Evolutionary conservation across 164 flowering plant genomes (phyloP), one percentile per base, ranked within the genome.

Genomic region (Magnolia sinica): DNA sequence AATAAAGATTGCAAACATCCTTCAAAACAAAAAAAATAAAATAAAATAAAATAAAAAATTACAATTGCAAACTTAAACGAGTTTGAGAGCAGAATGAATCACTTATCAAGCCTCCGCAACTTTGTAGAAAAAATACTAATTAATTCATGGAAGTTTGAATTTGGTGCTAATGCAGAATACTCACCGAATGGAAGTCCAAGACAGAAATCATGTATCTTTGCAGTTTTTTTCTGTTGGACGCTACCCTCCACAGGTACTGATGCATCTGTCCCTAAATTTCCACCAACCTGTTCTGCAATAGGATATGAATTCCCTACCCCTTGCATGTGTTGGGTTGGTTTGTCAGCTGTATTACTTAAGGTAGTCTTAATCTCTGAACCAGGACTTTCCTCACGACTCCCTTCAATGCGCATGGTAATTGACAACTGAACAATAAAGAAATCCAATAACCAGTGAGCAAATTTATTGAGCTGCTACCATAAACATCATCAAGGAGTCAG

Each of bases 151-250:
- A 63, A 63, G 2, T 63, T 63, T 63, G 8, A 3, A 6, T 3
- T 66, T 27, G 10, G 18, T 13, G 16, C 61, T 55, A 16, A 55
- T 16, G 18, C 16, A 11, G 31, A 14, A 59, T 22, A 82, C 95
- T 81, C 76, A 91, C 98, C 98, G 79, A 85, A 94, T 1, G 98
- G 98, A 64, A 94, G 90, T 64, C 98, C 98, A 37, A 94, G 85
- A 82, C 98, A 94, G 74, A 94, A 94, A 78, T 94, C 98, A 81
- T 94, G 98, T 77, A 94, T 91, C 79, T 89, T 92, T 7, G 97
- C 97, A 45, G 86, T 80, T 76, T 77, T 84, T 79, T 82, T 84
- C 64, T 74, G 80, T 74, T 88, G 82, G 23, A 68, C 49, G 70
- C 71, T 75, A 37, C n/a, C 82, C 14, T 77, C 74, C 58, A 82